Evolutionary conservation across 768 basidiomycete genomes (phyloP).

Genomic region (Podaxis rugospora): DNA sequence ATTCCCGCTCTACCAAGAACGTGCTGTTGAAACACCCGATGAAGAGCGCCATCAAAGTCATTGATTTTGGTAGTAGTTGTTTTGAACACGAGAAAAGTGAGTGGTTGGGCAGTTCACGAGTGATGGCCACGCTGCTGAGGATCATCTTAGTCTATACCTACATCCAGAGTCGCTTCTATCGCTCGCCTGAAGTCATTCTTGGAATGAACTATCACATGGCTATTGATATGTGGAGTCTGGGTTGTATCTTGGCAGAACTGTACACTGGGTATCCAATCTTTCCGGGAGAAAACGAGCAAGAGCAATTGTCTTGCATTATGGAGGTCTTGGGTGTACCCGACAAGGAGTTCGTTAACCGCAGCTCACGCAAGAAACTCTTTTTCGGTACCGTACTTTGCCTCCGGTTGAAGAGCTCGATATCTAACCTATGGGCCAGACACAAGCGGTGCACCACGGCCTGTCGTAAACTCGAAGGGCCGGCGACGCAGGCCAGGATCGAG

Average conservation of each 20-base stretch:
- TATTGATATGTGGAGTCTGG: conserved; percentile 99
- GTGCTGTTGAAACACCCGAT: conserved; percentile 91
- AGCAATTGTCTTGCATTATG: conserved; percentile 98
- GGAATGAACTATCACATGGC: conserved; percentile 99
- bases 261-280: conserved; percentile 99
- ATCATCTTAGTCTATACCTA: conserved; percentile 85
- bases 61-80: conserved; percentile 98
- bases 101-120: conserved; percentile 19
- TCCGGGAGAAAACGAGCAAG: conserved; percentile 98
- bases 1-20: conserved; percentile 52
- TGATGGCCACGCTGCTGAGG: conserved; percentile 9
- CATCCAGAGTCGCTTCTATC: conserved; percentile 99
- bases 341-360: conserved; percentile 90
- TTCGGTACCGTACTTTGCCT: conserved; percentile 62
- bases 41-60: conserved; percentile 96
- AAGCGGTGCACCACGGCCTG: conserved; percentile 87
- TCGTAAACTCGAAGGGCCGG: conserved; percentile 95
- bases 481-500: conserved; percentile 90
- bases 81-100: conserved; percentile 97
- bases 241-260: conserved; percentile 95
- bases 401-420: conserved; percentile 9
- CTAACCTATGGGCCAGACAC: conserved; percentile 53
- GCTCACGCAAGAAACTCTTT: conserved; percentile 90
- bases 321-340: conserved; percentile 96
- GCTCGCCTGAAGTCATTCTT: conserved; percentile 98